Base-by-base conservation (phyloP, 1,284 basidiomycete genomes). In the Agroathelia rolfsii region DNA sequence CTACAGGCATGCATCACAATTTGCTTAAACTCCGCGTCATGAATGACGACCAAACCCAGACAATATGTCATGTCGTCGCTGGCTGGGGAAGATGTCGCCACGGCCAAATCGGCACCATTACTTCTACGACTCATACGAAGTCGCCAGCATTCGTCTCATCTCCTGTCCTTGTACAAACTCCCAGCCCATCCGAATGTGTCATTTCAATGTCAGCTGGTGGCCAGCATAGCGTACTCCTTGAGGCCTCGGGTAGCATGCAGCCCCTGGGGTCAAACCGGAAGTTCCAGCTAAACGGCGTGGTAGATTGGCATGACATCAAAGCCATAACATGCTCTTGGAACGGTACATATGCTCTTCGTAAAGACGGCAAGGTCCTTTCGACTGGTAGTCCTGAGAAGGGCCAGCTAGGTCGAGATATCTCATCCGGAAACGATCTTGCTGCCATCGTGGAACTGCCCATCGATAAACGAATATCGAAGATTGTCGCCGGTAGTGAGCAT, bases 51-150 rank as follows among this genome's bases (percentile, higher is more conserved):
- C n/a, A n/a, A n/a, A n/a, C n/a, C n/a, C n/a, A n/a, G n/a, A n/a
- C n/a, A n/a, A n/a, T n/a, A n/a, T n/a, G n/a, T n/a, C n/a, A 50
- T 26, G 39, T 65, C 20, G 41, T 84, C 8, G 56, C 78, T 1
- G 89, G 88, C 3, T 94, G 89, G 89, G 90, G 89, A 4, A 65
- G 76, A 3, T 69, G 73, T 15, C 62, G 90, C 24, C 86, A 89
- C 46, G 86, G 86, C 2, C 87, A 89, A 46, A 65, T 88, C 1
- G 82, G 80, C 13, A 37, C 44, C 24, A 24, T 49, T 32, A 12
- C 35, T 24, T 14, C 46, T 41, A 11, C 43, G 31, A 41, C 24
- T 40, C 31, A 29, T 33, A 31, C 46, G 40, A 25, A 36, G 24
- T 42, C 45, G n/a, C 46, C 40, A 21, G 40, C 52, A 2, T 58